These are phyloP conservation scores for Cutaneotrichosporon dermatis DNA, from an alignment of 1,284 basidiomycete genomes.

Conservation along the genomic window DNA sequence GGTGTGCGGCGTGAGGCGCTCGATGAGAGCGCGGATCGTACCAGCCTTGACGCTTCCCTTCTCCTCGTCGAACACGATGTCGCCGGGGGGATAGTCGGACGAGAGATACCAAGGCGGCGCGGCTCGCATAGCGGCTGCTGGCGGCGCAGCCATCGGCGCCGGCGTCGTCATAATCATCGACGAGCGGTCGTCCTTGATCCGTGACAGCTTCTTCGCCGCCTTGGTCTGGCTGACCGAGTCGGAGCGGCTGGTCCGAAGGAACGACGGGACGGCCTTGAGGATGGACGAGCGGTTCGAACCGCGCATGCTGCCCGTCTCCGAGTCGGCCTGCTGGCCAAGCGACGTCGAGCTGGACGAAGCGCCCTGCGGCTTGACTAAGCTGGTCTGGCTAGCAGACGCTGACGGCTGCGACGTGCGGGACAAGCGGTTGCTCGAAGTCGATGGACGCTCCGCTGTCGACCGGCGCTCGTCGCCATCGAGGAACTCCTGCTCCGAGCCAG, in stretches of 20 bases:
- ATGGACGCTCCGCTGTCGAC: slow-evolving; percentile 9
- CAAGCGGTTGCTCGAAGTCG: slow-evolving; percentile 4
- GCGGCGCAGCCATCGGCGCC: slow-evolving; percentile 9
- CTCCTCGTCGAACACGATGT: slow-evolving; percentile 71
- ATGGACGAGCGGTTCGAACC: slow-evolving; percentile 35
- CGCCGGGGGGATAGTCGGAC: slow-evolving; percentile 69
- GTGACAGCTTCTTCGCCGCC: slow-evolving; percentile 9
- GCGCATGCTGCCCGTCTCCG: slow-evolving; percentile 28
- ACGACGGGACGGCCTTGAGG: slow-evolving; percentile 36
- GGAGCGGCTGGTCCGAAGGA: slow-evolving; percentile 23
- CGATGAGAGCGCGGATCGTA: slow-evolving; percentile 77
- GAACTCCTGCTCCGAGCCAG: slow-evolving; percentile 41
- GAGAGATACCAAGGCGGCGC: slow-evolving; percentile 78
- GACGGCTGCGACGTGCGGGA: slow-evolving; percentile 15
- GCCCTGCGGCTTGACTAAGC: slow-evolving; percentile 16
- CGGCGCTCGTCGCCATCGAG: slow-evolving; percentile 27
- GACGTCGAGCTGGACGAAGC: slow-evolving; percentile 39
- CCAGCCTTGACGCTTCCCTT: slow-evolving; percentile 82
- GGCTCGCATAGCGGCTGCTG: slow-evolving; percentile 19
- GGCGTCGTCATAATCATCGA: not conserved
- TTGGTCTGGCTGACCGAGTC: slow-evolving; percentile 23
- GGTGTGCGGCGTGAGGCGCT: slow-evolving; percentile 85
- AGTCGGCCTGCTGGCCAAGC: slow-evolving; percentile 31
- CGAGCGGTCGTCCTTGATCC: not conserved
- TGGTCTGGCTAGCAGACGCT: slow-evolving; percentile 25